Percentiles rank a stretch among this genome's conserved stretches.
Evolutionary conservation across 1,284 basidiomycete genomes (phyloP).

Genomic region (Inonotus hispidus): DNA sequence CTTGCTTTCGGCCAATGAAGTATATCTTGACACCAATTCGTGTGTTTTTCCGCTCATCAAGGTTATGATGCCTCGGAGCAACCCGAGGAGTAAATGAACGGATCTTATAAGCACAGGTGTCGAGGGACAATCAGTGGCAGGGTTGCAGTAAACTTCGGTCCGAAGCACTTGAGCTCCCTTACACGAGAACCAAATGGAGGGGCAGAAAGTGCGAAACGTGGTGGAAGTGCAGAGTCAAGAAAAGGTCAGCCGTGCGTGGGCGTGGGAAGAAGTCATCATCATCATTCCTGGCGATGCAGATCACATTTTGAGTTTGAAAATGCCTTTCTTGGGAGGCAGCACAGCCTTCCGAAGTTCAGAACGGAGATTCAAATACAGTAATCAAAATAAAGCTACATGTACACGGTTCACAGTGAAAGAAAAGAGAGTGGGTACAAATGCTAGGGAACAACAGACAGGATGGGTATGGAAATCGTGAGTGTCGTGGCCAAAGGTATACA

Average conservation of each 20-base stretch:
- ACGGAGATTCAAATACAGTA: background rate
- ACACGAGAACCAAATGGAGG: background rate
- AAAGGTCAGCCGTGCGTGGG: background rate
- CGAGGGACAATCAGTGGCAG: background rate
- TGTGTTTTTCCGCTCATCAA: background rate
- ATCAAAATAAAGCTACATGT: slow-evolving; percentile 11
- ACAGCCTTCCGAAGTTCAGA: background rate
- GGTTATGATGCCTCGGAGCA: background rate
- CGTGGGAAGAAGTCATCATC: background rate
- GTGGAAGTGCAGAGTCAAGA: background rate
- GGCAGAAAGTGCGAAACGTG: background rate
- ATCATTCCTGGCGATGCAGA: background rate
- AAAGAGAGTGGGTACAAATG: slow-evolving; percentile 1
- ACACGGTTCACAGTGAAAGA: slow-evolving; percentile 5
- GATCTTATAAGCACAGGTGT: background rate
- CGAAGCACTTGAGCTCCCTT: background rate
- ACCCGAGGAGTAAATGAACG: background rate
- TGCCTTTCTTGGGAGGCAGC: background rate
- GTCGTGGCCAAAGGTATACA: background rate
- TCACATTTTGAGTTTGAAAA: background rate
- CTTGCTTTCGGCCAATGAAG: background rate
- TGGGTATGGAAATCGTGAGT: slow-evolving; percentile 5
- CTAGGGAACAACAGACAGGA: background rate
- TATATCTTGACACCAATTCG: background rate
- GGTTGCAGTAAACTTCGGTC: background rate